Base-by-base conservation (phyloP, 2,329 filamentous ascomycete species). In the Trichoderma oligosporum region DNA sequence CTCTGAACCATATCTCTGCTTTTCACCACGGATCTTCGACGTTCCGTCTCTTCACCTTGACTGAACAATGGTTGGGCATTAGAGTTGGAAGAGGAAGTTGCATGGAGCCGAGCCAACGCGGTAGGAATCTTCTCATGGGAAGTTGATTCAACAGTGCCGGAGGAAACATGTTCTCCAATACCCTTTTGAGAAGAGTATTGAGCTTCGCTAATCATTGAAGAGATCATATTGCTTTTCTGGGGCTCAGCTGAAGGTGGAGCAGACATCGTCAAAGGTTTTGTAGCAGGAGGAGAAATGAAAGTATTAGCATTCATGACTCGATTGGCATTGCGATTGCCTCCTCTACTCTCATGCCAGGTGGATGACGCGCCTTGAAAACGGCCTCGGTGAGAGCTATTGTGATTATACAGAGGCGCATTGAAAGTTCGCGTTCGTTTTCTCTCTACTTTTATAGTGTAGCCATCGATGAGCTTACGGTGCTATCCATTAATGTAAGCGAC, bases 391-490 rank as follows among this genome's bases (percentile, higher is more conserved):
- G 53, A 20, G 9, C 20, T 14, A 22, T 27, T 44, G 16, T 11
- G 33, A 6, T 12, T n/a, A 2, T 44, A 46, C 5, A 41, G 38
- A 1, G 24, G 25, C 5, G 25, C 44, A 18, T 65, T 60, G 22
- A 62, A 53, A 11, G 59, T 55, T 33, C 64, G 64, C 11, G 66
- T 62, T 29, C 66, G 63, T 63, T 75, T 76, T 9, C 71, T 70
- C 53, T 75, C 72, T 2, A 75, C 73, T 3, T 73, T 69, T 31
- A 77, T 63, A 22, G 64, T 57, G 46, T 61, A 61, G 4, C 67
- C 71, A 4, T 70, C 62, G 16, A 78, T 47, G 0, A 61, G 53
- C 4, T 62, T 65, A 7, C 68, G 68, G 44, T 73, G 61, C 75
- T 78, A 48, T 1, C 29, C 18, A 24, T 57, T 6, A 20, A 12